Evolutionary conservation across 306 rosid genomes (phyloP).

Genomic region (Quercus ilex): DNA sequence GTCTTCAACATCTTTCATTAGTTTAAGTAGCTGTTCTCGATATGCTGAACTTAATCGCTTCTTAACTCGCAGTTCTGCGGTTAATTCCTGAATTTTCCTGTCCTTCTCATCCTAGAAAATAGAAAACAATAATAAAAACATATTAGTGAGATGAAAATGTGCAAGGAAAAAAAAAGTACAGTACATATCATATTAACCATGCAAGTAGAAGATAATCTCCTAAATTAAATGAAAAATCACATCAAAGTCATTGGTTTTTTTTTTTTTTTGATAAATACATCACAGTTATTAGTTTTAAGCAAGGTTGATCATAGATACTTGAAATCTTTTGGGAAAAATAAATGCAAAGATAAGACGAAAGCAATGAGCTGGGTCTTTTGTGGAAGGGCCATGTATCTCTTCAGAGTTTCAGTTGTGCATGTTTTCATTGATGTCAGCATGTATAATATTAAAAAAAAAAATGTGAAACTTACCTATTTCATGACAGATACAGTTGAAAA

Average conservation of each 20-base stretch:
- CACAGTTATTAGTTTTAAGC: neutral
- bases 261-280: no score
- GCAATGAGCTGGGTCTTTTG: neutral
- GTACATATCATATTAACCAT: neutral
- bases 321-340: neutral
- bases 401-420: no score
- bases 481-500: no score
- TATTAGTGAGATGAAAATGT: neutral
- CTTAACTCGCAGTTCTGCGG: constrained; percentile 22
- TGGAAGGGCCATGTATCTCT: neutral
- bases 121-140: neutral
- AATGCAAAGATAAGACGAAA: neutral
- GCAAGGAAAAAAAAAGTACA: neutral
- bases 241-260: neutral
- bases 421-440: no score
- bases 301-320: neutral
- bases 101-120: constrained; percentile 27
- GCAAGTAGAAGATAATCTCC: neutral
- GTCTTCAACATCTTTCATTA: constrained; percentile 25
- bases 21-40: constrained; percentile 17
- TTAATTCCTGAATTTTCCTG: constrained; percentile 27
- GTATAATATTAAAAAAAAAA: no score
- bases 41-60: constrained; percentile 25
- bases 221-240: neutral
- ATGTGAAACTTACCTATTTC: no score